Evolutionary conservation across 805 yeast species (phyloP), one percentile per base, ranked within the genome.

Genomic region (Candida quercuum): DNA sequence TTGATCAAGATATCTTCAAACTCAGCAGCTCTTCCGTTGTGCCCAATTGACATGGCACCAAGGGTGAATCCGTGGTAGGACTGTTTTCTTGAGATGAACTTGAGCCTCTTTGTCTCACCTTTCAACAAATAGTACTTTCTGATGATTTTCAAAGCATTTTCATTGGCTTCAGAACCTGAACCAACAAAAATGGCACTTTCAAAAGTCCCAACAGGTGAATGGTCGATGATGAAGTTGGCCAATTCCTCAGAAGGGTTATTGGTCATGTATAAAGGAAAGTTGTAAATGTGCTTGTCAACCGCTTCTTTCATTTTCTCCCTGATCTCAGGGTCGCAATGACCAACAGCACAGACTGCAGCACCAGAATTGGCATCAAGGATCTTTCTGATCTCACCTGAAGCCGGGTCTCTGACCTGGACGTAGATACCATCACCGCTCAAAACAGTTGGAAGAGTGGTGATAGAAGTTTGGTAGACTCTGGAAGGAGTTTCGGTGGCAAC

Each of bases 121-220:
- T 45, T 56, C 41, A 63, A 69, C 22, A 59, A 46, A 37, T 52
- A 61, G 42, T 64, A 67, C 46, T 67, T 70, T 40, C 57, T 57
- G 18, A 72, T 72, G 42, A 76, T 68, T 55, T 75, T 76, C 49
- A 76, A 46, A 5, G 79, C 78, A 19, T 76, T 77, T 49, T 76
- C 82, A 48, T 74, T 76, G 18, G 81, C 74, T 55, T 76, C 82
- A 17, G 81, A 63, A 11, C 85, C 85, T 2, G 78, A 70, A 40
- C 76, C 74, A 39, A 71, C 65, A 51, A 61, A 63, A 25, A 60
- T 46, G 5, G 66, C 69, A 30, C 60, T 52, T 21, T 55, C 55
- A 45, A 66, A 65, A 7, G 67, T 62, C 10, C 60, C 63, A 16
- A 14, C 15, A 20, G 67, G 67, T 16, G 69, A 64, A 36, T 58